These are phyloP conservation scores for Lumnitzera racemosa DNA, from an alignment of 345 rosid genomes.

Conservation along the genomic window DNA sequence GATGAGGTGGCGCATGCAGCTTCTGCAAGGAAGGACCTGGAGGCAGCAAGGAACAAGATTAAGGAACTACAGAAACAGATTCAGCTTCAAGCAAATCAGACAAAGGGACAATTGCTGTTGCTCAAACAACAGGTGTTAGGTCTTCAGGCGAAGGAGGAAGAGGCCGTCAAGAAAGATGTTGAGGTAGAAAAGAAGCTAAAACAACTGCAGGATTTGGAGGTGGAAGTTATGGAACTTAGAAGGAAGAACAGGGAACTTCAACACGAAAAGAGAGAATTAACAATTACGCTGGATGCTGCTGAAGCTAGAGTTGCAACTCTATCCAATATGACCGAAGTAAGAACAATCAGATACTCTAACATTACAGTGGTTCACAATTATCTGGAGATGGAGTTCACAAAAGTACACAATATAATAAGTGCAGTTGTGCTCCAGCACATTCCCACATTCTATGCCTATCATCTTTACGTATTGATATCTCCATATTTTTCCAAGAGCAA, in stretches of 20 bases:
- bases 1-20: constrained; percentile 53
- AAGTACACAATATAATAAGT: too few relatives aligned
- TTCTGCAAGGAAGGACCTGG: constrained; percentile 61
- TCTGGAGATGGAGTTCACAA: too few relatives aligned
- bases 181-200: constrained; percentile 72
- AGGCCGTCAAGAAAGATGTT: constrained; percentile 59
- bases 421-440: too few relatives aligned
- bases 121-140: constrained; percentile 86
- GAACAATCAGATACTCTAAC: background rate
- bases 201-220: constrained; percentile 63
- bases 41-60: constrained; percentile 67
- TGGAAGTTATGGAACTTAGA: constrained; percentile 81
- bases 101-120: constrained; percentile 81
- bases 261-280: constrained; percentile 84
- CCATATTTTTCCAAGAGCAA: background rate
- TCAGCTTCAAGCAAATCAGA: constrained; percentile 89
- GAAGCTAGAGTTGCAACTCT: constrained; percentile 64
- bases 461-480: too few relatives aligned
- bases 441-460: too few relatives aligned
- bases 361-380: too few relatives aligned
- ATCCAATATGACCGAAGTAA: constrained; percentile 91
- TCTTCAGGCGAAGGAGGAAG: constrained; percentile 80
- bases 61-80: constrained; percentile 89
- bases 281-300: constrained; percentile 72
- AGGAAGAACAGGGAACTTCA: constrained; percentile 93